Evolutionary conservation across 768 basidiomycete genomes (phyloP), one percentile per base, ranked within the genome.

Genomic region (Solioccasus polychromus): DNA sequence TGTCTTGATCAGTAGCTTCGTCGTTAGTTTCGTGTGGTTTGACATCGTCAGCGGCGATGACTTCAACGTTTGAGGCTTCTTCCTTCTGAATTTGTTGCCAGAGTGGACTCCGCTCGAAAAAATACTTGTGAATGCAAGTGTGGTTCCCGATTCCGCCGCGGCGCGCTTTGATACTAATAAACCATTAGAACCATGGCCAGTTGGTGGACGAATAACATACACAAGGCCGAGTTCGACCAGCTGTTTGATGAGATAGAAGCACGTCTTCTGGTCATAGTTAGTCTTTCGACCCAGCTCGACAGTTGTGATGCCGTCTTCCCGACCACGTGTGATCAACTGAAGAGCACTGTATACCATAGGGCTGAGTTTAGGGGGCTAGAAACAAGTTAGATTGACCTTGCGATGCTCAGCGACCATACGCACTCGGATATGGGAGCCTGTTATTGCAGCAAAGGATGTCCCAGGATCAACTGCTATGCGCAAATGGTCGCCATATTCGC

Each of bases 241-340:
- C 53, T 88, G 82, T 53, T 82, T 79, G 46, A 91, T 79, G 47
- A 92, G 78, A 66, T 94, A 93, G 62, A 89, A 90, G 52, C 89
- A 89, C 2, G 88, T 87, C 66, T 92, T 93, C 60, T 89, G 88
- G 59, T 92, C 91, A 57, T 94, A 92, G 39, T 79, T 80, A 9
- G 91, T 84, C 57, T 79, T 74, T 54, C 80, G 80, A 20, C 88
- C 87, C 12, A 95, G 73, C 25, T 87, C 78, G 11, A 92, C 79
- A 36, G 88, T 83, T 7, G 88, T 85, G 14, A 89, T 76, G 10
- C 92, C 92, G 17, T 76, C 68, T 47, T 88, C 85, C 48, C 91
- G 71, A 3, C 85, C 88, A 29, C 88, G 77, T n/a, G 89, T 85
- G 53, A 95, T 81, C 35, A 91, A 72, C 60, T 93, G 90, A 12